Conservation (phyloP, 78 protist species). For the Creolimax fragrantissima region DNA sequence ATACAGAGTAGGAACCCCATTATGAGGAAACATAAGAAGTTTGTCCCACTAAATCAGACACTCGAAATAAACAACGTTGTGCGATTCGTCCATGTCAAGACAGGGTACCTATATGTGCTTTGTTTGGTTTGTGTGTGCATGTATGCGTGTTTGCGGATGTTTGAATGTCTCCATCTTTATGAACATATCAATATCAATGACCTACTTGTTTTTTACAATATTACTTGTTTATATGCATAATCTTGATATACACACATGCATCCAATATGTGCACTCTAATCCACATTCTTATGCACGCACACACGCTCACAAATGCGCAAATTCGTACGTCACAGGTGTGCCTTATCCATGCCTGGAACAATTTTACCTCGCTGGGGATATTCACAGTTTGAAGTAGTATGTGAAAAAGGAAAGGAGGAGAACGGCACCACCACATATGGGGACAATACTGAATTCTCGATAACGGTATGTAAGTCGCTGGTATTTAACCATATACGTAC, state of each 20-base stretch:
- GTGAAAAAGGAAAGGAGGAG: neutral
- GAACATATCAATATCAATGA: too few species aligned
- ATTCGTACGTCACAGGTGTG: neutral
- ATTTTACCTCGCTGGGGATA: neutral
- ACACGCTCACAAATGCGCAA: neutral
- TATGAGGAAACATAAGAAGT: neutral
- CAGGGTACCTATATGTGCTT: too few species aligned
- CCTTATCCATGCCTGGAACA: neutral
- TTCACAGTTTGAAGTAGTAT: neutral
- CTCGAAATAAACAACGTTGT: neutral
- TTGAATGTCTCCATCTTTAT: too few species aligned
- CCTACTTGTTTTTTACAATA: too few species aligned
- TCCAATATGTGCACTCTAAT: neutral
- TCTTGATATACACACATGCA: too few species aligned
- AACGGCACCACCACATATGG: neutral
- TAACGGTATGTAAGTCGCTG: neutral
- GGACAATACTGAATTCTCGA: neutral
- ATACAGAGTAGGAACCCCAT: neutral
- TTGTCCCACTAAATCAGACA: neutral
- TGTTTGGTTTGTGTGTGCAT: too few species aligned
- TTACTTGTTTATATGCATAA: too few species aligned
- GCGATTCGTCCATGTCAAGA: neutral
- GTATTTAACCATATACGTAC: neutral
- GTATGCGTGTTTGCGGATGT: too few species aligned
- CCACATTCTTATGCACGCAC: neutral